Conservation (phyloP, 177 flowering plant species). For the Vitis hybrid region DNA sequence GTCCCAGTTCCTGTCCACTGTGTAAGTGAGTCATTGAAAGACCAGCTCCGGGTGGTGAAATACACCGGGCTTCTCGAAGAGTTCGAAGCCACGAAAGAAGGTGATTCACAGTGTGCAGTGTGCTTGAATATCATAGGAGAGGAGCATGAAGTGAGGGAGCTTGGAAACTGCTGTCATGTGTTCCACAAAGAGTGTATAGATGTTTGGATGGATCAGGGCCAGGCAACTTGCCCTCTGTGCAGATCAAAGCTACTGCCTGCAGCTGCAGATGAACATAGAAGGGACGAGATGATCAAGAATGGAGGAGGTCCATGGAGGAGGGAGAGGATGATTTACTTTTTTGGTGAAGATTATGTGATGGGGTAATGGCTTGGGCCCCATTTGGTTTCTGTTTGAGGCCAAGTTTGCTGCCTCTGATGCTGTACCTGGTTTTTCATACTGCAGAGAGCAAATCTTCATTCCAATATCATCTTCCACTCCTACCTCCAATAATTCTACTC, state of each 20-base stretch:
- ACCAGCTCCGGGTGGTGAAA: constrained; percentile 1
- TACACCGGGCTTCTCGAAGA: neutral
- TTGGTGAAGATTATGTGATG: constrained; percentile 7
- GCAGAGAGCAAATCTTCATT: no score
- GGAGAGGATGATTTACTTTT: constrained; percentile 25
- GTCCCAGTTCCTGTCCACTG: constrained; percentile 4
- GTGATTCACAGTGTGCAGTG: neutral
- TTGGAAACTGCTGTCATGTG: constrained; percentile 16
- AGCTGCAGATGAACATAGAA: neutral
- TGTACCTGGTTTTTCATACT: no score
- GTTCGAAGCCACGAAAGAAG: neutral
- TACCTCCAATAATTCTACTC: no score
- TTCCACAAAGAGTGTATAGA: constrained; percentile 22
- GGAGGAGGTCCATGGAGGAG: constrained; percentile 22
- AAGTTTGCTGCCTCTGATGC: no score
- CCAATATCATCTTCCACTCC: no score
- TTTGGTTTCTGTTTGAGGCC: no score
- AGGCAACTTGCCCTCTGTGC: constrained; percentile 15
- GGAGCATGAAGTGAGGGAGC: constrained; percentile 9
- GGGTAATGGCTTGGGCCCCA: neutral
- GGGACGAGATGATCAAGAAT: neutral
- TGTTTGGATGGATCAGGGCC: constrained; percentile 19
- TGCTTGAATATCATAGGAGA: constrained; percentile 11
- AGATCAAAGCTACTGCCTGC: constrained; percentile 6
- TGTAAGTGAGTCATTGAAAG: constrained; percentile 5